Percentiles rank a stretch among this genome's conserved stretches.
phyloP scores from a whole-genome alignment of 345 rosid genomes.

The Bruguiera gymnorhiza region DNA sequence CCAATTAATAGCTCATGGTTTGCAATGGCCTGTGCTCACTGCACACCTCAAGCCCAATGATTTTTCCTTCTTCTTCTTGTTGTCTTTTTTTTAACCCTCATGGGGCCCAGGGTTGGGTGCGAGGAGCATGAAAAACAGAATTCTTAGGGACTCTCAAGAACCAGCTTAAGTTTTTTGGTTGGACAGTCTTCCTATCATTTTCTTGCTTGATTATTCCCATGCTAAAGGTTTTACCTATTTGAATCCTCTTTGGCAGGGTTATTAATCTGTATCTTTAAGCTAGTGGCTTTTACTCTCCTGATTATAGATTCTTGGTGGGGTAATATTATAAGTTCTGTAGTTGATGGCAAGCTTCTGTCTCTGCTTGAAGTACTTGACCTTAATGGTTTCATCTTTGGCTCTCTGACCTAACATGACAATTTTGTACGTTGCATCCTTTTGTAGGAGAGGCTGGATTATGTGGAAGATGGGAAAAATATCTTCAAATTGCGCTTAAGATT shows the following conservation, averaged over 20 bases:
- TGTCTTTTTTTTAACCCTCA: too few relatives aligned
- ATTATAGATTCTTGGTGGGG: not conserved
- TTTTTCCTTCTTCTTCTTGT: too few relatives aligned
- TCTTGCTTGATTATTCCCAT: not conserved
- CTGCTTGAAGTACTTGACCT: not conserved
- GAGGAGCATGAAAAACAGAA: too few relatives aligned
- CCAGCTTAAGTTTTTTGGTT: too few relatives aligned
- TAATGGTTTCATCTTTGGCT: not conserved
- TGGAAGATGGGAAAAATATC: slow-evolving; percentile 93
- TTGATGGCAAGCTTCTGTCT: not conserved
- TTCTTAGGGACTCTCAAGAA: too few relatives aligned
- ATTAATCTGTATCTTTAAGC: not conserved
- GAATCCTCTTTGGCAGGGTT: not conserved
- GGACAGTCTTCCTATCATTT: too few relatives aligned
- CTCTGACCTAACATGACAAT: not conserved
- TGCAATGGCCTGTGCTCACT: too few relatives aligned
- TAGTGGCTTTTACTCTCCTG: not conserved
- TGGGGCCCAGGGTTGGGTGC: too few relatives aligned
- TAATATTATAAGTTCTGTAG: not conserved
- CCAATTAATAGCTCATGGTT: too few relatives aligned
- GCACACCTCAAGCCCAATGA: too few relatives aligned
- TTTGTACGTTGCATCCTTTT: slow-evolving; percentile 15
- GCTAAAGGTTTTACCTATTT: not conserved
- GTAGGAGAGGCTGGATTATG: slow-evolving; percentile 91
- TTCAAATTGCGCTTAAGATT: slow-evolving; percentile 84